These are phyloP conservation scores for Xylariaceae sp. DNA, from an alignment of 2,329 filamentous ascomycete genomes.

Conservation along the genomic window DNA sequence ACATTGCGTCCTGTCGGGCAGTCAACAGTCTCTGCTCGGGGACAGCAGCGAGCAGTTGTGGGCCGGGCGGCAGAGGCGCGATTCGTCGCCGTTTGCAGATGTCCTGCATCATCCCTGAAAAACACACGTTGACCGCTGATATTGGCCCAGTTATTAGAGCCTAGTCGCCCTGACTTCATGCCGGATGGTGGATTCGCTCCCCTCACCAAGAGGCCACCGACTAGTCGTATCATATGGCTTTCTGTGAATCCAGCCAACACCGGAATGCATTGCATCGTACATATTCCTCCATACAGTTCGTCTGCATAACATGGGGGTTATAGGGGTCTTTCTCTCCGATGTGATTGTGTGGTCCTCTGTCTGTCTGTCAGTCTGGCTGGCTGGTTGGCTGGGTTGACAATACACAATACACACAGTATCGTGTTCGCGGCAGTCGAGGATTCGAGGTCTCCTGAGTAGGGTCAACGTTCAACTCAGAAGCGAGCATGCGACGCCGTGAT, in stretches of 20 bases:
- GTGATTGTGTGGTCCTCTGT: too few species aligned
- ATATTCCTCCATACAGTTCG: neutral
- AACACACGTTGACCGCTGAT: constrained; percentile 28
- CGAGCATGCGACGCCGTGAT: too few species aligned
- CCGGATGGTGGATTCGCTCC: constrained; percentile 18
- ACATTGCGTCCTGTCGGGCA: neutral
- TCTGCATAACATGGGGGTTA: neutral
- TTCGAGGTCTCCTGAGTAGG: too few species aligned
- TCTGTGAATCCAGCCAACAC: constrained; percentile 7
- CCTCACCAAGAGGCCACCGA: constrained; percentile 10
- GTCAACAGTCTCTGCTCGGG: constrained; percentile 2
- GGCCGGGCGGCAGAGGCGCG: constrained; percentile 15
- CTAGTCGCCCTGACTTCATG: constrained; percentile 10
- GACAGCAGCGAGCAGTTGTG: constrained; percentile 8
- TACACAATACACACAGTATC: too few species aligned
- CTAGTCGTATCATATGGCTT: constrained; percentile 6
- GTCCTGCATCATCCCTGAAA: constrained; percentile 23
- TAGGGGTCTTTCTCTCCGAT: neutral
- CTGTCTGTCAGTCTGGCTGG: too few species aligned
- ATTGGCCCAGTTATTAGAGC: constrained; percentile 18
- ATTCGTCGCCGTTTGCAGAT: constrained; percentile 17
- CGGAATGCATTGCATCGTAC: constrained; percentile 6
- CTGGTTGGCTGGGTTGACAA: too few species aligned
- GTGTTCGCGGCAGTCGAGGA: neutral
- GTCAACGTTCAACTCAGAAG: too few species aligned